Evolutionary conservation across 352 stramenopile genomes (phyloP), one percentile per base, ranked within the genome.

Genomic region (Pythium guiyangense): DNA sequence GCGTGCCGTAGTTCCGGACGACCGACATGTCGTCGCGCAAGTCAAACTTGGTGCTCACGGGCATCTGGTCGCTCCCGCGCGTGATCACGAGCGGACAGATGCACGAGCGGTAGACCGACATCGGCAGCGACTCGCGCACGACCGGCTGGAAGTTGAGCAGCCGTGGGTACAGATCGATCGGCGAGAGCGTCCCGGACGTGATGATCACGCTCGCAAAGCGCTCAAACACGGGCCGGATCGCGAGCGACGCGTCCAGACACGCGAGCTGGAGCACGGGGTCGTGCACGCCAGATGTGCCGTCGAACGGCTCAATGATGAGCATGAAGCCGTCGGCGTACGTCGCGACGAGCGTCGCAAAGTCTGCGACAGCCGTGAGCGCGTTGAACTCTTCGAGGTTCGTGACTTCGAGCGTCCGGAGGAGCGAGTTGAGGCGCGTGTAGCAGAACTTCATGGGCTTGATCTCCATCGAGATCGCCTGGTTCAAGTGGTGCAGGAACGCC

Each of bases 71-170:
- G 37, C 86, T 96, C 17, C 96, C 97, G 44, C 95, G 88, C 15
- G 96, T 99, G 67, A 99, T 98, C 25, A 99, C 94, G 27, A 99
- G 71, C 12, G 97, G 97, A 45, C 95, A 97, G 79, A 99, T 99
- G 70, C 96, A 98, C 22, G 92, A 91, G 20, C 96, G 88, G 71
- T 99, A 99, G 39, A 98, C 98, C 27, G 94, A 98, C 97, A 99
- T 99, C 61, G 88, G 92, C 27, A 99, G 84, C 44, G 95, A 98
- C 52, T 97, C 89, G 17, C 88, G 92, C 37, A 99, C 90, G 34
- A 97, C 94, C 1, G 97, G 96, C 58, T 97, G 91, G 71, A 99
- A 99, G 55, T 98, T 96, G 29, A 99, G 80, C 57, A 99, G 71
- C 27, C 98, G 98, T 2, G 97, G 97, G 71, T 99, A 99, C 57